A percentile compares a stretch with the other conserved stretches of the same genome.
Conservation (phyloP, 495 filamentous ascomycete genomes). For the Podospora anserina region DNA sequence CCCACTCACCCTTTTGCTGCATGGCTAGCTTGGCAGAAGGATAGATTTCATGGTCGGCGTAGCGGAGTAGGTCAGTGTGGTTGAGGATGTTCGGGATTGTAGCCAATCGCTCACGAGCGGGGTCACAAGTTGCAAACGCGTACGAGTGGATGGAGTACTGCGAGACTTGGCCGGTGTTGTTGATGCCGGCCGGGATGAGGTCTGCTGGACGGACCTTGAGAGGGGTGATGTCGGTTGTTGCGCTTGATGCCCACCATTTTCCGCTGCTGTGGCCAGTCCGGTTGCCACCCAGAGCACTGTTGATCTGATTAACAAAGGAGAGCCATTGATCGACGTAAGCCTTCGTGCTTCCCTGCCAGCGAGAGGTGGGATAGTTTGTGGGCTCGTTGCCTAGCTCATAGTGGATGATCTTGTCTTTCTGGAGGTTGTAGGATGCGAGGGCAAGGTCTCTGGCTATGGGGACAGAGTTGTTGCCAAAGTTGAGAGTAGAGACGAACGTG, state of each 20-base stretch:
- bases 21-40: constrained; percentile 22
- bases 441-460: constrained; percentile 20
- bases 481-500: constrained; percentile 24
- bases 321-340: constrained; percentile 24
- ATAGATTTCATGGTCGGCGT: constrained; percentile 25
- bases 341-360: constrained; percentile 23
- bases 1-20: constrained; percentile 17
- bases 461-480: constrained; percentile 27
- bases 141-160: constrained; percentile 36
- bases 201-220: constrained; percentile 22
- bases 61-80: constrained; percentile 24
- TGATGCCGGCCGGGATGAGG: constrained; percentile 28
- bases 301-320: constrained; percentile 18
- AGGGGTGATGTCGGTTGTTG: constrained; percentile 23
- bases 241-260: constrained; percentile 24
- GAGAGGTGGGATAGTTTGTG: constrained; percentile 24
- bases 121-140: constrained; percentile 34
- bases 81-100: constrained; percentile 31
- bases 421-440: constrained; percentile 16
- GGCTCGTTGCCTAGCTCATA: constrained; percentile 30
- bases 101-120: constrained; percentile 24
- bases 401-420: constrained; percentile 24
- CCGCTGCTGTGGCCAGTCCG: constrained; percentile 7
- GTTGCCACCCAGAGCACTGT: constrained; percentile 1
- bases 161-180: constrained; percentile 22